Base-by-base conservation (phyloP, 129 eudicot species). In the Pittosporum tobira region DNA sequence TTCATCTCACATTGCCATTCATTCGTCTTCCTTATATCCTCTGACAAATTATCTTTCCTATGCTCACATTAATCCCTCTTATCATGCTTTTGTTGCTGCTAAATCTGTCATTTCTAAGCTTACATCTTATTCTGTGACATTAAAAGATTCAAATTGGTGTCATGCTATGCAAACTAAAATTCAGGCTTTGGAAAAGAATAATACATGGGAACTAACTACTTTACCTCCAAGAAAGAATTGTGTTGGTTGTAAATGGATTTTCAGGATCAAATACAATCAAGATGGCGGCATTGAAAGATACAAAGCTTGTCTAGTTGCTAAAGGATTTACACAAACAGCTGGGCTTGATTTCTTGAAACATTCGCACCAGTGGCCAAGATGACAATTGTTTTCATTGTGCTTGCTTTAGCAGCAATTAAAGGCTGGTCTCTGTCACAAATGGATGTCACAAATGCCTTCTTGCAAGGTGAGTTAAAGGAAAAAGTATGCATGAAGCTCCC, bases 341-440 rank as follows among this genome's bases (percentile, higher is more conserved):
- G 52, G 66, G 23, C 1, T 61, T 19, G 66, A 61, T 15, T 61
- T 38, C 18, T n/a, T n/a, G n/a, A n/a, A n/a, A n/a, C n/a, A n/a
- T n/a, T n/a, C n/a, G n/a, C n/a, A n/a, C n/a, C n/a, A 25, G 67
- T 62, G 1, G 67, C 67, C 24, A 62, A 62, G 28, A 62, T 62
- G 67, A 43, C 18, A 10, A 45, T 55, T 3, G 25, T 62, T 23
- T 25, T 54, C 10, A 0, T 25, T 1, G n/a, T 62, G 6, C 26
- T 62, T 2, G 19, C 67, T 15, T n/a, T 62, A 23, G 67, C 67
- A 2, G 42, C 67, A 1, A 25, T 2, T 15, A 46, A 30, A 62
- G 9, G 29, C n/a, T 62, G 56, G 67, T 28, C 13, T 8, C 10
- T 61, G 23, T 11, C n/a, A n/a, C n/a, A n/a, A n/a, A n/a, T n/a